Evolutionary conservation across 2,329 filamentous ascomycete genomes (phyloP), one percentile per base, ranked within the genome.

Genomic region (Penicillium sp.): DNA sequence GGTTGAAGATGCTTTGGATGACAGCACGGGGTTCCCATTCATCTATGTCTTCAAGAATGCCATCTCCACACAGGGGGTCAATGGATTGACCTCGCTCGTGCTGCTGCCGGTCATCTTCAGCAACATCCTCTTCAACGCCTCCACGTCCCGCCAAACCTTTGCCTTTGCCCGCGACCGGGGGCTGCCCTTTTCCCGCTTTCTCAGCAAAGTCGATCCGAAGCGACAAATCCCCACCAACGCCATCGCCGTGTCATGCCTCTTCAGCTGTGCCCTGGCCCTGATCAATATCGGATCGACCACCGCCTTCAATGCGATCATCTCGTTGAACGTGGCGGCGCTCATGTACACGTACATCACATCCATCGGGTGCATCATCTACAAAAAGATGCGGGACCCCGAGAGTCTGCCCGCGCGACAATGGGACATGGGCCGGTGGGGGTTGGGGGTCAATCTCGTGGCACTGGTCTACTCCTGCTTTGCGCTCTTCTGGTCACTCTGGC

Each of bases 241-340:
- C 0, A 64, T 71, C 11, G 48, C 48, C 8, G 37, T 66, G 2
- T 66, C 66, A 5, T 60, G 63, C 39, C 27, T 55, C 3, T 57
- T 70, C 53, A 65, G 58, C 36, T 55, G 61, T 1, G 59, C 73
- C 2, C 61, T 77, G 12, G 69, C 70, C 3, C 61, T 77, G 9
- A 78, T 79, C 62, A 77, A 77, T 55, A 73, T 80, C 39, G 76
- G 74, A 12, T 77, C 73, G 9, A 54, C 67, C 3, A 69, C 72
- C 12, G 77, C 77, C 4, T 76, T 79, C 58, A 76, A 77, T 55
- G 75, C 73, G 43, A 74, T 80, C 48, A 69, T 73, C 13, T 78
- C 75, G 3, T 66, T 81, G 1, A 70, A 70, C 25, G 66, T 73
- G 24, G 71, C 68, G 9, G 71, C 73, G 0, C 63, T 78, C 28